Evolutionary conservation across 345 rosid genomes (phyloP).

Genomic region (Acer campestre): DNA sequence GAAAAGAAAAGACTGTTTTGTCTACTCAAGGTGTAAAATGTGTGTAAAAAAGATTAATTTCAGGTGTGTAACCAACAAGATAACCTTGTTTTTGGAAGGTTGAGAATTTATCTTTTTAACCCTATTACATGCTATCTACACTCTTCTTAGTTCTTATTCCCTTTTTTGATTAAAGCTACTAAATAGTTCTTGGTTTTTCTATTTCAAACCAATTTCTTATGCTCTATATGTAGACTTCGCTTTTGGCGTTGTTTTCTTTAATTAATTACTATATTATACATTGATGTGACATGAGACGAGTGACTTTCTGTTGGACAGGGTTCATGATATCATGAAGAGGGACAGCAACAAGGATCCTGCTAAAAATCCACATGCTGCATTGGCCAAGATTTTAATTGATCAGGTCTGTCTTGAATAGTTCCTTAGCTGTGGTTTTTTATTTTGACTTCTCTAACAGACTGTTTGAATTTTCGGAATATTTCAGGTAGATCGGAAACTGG

Average conservation of each 20-base stretch:
- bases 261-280: not conserved
- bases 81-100: not conserved
- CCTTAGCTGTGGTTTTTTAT: slow-evolving; percentile 13
- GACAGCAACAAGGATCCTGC: slow-evolving; percentile 83
- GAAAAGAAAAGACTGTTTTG: not conserved
- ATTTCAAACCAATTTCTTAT: not conserved
- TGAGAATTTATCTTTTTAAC: not conserved
- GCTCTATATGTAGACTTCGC: not conserved
- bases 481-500: slow-evolving; percentile 95
- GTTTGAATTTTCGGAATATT: slow-evolving; percentile 29
- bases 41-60: slow-evolving; percentile 1
- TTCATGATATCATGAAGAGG: slow-evolving; percentile 78
- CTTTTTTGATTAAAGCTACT: not conserved
- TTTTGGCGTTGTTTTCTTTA: not conserved
- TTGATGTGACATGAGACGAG: slow-evolving; percentile 11
- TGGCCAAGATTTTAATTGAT: slow-evolving; percentile 77
- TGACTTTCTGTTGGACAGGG: slow-evolving; percentile 49
- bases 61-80: not conserved
- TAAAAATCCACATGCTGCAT: slow-evolving; percentile 63
- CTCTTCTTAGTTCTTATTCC: slow-evolving; percentile 1
- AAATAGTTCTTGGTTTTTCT: not conserved
- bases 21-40: not conserved
- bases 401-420: slow-evolving; percentile 55
- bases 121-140: not conserved
- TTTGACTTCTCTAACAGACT: slow-evolving; percentile 9